Base-by-base conservation (phyloP, 805 yeast species). In the Cyberlindnera meyerae region DNA sequence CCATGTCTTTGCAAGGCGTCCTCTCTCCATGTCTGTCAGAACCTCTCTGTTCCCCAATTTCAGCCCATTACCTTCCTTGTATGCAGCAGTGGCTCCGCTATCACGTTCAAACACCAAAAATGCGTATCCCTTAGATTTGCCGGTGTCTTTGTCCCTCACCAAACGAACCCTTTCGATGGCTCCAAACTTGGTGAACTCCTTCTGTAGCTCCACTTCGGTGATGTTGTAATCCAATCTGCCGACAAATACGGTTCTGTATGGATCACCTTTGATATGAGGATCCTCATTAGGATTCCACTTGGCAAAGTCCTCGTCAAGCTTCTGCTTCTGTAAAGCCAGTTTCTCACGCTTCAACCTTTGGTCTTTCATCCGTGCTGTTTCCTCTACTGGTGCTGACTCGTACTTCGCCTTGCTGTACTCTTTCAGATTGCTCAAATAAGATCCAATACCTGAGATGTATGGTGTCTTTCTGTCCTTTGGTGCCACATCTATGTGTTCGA, bases 71-170 rank as follows among this genome's bases (percentile, higher is more conserved):
- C 77, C 71, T 18, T 72, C 79, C 27, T 73, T 68, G 17, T 73
- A 69, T 2, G 95, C 93, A 11, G 57, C 59, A 33, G 72, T 70
- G 16, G 87, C 81, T 40, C 78, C 83, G 2, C 60, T 42, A 14
- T 77, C 82, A 18, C 69, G 63, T 36, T 73, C 78, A 57, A 75
- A 90, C 4, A 80, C 79, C 2, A 88, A 64, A 53, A 90, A 90
- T 1, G 82, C 97, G 57, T 90, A 90, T 0, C 97, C 97, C 42
- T 77, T 66, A 4, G 89, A 73, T 42, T 73, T 71, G 6, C 73
- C 75, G 2, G 62, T 52, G 3, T 69, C 54, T 33, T 70, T 65
- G 38, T 78, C 77, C 40, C 75, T 62, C 0, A 82, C 83, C 1
- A 81, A 66, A 20, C 84, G 62, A 0, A 60, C 58, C 29, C 68